These are phyloP conservation scores for Daldinia sp. DNA, from an alignment of 2,329 filamentous ascomycete genomes.

Conservation along the genomic window DNA sequence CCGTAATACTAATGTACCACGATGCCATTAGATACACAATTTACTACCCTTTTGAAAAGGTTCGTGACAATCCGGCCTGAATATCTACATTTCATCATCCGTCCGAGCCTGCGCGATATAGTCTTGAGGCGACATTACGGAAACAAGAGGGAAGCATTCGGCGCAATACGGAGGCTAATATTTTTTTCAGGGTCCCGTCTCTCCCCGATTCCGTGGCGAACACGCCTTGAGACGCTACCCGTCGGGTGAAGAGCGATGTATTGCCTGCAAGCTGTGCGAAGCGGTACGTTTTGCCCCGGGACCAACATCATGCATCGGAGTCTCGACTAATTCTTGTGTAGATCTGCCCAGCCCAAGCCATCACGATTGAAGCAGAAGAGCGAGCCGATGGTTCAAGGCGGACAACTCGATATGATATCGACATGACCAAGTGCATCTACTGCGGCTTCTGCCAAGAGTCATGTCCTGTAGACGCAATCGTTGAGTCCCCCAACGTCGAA, in stretches of 20 bases:
- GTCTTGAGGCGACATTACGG: background rate
- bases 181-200: constrained; percentile 82
- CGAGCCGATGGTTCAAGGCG: constrained; percentile 94
- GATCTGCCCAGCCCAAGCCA: constrained; percentile 97
- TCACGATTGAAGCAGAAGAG: constrained; percentile 99
- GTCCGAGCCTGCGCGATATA: constrained; percentile 26
- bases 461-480: constrained; percentile 94
- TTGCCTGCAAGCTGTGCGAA: constrained; percentile 99
- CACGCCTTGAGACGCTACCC: constrained; percentile 97
- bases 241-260: constrained; percentile 97
- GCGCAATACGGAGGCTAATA: constrained; percentile 39
- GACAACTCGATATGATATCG: constrained; percentile 98
- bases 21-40: constrained; percentile 83
- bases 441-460: constrained; percentile 99
- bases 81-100: background rate
- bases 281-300: constrained; percentile 66
- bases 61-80: constrained; percentile 50
- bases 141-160: constrained; percentile 32
- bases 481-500: constrained; percentile 73
- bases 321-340: constrained; percentile 47
- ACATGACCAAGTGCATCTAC: constrained; percentile 99
- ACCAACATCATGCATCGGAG: background rate
- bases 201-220: constrained; percentile 96
- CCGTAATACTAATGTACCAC: constrained; percentile 25
- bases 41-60: constrained; percentile 98